A percentile compares a stretch with the other conserved stretches of the same genome.
phyloP scores from a whole-genome alignment of 331 rosid genomes.

The Rhamnella rubrinervis region DNA sequence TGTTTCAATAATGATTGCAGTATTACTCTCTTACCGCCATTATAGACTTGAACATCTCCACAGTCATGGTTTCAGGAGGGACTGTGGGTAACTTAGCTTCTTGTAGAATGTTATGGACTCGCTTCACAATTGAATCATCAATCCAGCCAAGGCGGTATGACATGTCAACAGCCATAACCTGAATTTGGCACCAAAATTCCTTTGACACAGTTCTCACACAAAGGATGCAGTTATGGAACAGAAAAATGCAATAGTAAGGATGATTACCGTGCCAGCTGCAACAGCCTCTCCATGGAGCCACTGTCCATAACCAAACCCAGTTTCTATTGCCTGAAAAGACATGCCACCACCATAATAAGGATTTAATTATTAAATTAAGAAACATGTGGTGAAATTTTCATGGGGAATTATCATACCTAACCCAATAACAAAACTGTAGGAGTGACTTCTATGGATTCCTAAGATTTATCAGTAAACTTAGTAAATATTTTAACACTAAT shows the following conservation, averaged over 20 bases:
- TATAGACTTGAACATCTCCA: constrained; percentile 82
- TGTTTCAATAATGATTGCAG: background rate
- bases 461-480: no score
- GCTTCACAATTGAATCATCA: constrained; percentile 75
- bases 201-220: constrained; percentile 10
- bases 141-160: constrained; percentile 95
- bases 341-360: constrained; percentile 18
- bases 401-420: no score
- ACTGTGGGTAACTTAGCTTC: constrained; percentile 65
- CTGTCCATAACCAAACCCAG: constrained; percentile 79
- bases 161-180: constrained; percentile 98
- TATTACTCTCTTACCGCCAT: constrained; percentile 71
- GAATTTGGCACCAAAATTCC: constrained; percentile 31
- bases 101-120: constrained; percentile 59
- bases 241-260: constrained; percentile 16
- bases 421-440: no score
- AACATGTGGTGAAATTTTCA: no score
- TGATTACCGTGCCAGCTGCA: constrained; percentile 87
- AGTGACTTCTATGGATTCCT: no score
- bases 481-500: background rate
- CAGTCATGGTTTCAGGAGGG: constrained; percentile 72
- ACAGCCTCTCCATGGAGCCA: constrained; percentile 99
- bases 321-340: constrained; percentile 77
- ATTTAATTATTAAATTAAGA: constrained; percentile 10
- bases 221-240: constrained; percentile 2